Evolutionary conservation across 108 stramenopile genomes (phyloP).

Genomic region (Phaeodactylum tricornutum): DNA sequence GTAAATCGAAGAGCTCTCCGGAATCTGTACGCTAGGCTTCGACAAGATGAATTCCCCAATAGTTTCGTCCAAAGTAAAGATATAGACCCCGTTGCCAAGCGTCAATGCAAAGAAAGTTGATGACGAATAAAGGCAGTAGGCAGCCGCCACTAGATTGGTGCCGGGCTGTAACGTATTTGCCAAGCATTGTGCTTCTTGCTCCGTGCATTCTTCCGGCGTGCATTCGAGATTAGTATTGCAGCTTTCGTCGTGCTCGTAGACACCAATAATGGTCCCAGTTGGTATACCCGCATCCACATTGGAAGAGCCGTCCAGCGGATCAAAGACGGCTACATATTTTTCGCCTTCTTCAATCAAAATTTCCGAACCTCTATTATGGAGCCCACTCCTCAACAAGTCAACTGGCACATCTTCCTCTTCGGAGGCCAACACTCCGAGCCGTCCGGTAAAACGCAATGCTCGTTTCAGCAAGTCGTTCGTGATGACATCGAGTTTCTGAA

Average conservation of each 20-base stretch:
- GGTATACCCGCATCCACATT: conserved; percentile 98
- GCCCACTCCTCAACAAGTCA: conserved; percentile 6
- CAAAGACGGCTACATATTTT: conserved; percentile 81
- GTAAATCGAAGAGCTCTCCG: conserved; percentile 74
- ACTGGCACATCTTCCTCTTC: conserved; percentile 79
- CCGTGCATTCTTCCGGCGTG: conserved; percentile 41
- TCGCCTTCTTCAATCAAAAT: conserved; percentile 43
- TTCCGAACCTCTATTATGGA: neutral
- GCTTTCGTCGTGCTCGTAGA: conserved; percentile 73
- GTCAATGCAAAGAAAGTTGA: conserved; percentile 93
- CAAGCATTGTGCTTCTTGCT: conserved; percentile 52
- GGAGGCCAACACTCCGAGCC: conserved; percentile 64
- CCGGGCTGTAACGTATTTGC: conserved; percentile 88
- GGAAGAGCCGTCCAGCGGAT: conserved; percentile 95
- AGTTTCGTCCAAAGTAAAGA: conserved; percentile 94
- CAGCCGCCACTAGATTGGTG: conserved; percentile 83
- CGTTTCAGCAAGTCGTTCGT: conserved; percentile 93
- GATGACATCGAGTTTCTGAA: conserved; percentile 94
- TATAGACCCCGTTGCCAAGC: conserved; percentile 71
- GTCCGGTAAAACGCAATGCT: conserved; percentile 82
- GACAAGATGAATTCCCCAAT: conserved; percentile 94
- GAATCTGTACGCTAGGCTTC: conserved; percentile 78
- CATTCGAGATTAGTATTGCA: conserved; percentile 37
- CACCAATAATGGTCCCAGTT: conserved; percentile 92
- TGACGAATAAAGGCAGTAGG: conserved; percentile 95